phyloP scores from a whole-genome alignment of 495 filamentous ascomycete species.

The Penicillium pulvis region DNA sequence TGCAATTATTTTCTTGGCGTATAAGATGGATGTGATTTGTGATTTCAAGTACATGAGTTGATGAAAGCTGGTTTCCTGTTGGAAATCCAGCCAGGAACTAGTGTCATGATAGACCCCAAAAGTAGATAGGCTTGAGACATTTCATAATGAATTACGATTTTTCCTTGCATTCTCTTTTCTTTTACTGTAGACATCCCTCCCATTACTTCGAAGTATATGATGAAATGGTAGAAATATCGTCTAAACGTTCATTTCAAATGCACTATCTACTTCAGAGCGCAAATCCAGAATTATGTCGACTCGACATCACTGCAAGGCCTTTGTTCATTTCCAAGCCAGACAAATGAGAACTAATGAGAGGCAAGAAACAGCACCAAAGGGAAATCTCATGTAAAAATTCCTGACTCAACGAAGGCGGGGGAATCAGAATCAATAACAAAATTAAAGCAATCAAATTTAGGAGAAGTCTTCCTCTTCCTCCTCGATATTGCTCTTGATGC shows the following conservation, averaged over 20 bases:
- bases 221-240: not conserved
- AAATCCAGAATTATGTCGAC: not conserved
- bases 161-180: conserved; percentile 9
- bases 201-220: not conserved
- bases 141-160: conserved; percentile 42
- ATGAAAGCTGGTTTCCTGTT: conserved; percentile 23
- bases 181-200: not conserved
- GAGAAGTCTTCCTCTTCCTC: conserved; percentile 75
- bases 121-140: conserved; percentile 36
- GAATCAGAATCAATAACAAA: conserved; percentile 23
- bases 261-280: not conserved
- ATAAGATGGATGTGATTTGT: conserved; percentile 30
- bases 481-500: conserved; percentile 81
- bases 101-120: conserved; percentile 29
- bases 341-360: conserved; percentile 8
- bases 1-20: conserved; percentile 7
- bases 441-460: conserved; percentile 37
- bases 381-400: conserved; percentile 12
- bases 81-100: conserved; percentile 16
- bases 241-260: conserved; percentile 8
- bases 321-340: conserved; percentile 7
- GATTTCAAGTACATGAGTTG: conserved; percentile 31
- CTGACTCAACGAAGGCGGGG: conserved; percentile 28
- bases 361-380: conserved; percentile 14
- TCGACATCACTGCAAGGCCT: not conserved